Conservation (phyloP, 2,329 filamentous ascomycete genomes). For the Mycosphaerella sp. region DNA sequence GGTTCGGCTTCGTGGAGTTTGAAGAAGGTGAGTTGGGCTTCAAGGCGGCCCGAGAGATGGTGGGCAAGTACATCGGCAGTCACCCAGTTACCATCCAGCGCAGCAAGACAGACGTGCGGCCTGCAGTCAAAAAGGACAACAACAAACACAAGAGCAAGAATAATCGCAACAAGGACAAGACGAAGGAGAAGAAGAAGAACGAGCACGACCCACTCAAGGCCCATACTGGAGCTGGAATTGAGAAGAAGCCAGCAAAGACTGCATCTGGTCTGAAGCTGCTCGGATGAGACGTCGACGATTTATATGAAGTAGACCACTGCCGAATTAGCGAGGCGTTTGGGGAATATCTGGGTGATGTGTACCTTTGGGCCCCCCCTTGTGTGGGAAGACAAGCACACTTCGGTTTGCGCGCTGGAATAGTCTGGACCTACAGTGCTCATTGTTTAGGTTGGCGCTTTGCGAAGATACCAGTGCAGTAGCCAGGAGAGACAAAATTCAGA, state of each 20-base stretch:
- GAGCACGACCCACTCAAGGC: conserved; percentile 32
- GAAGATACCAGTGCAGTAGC: background rate
- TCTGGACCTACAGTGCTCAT: background rate
- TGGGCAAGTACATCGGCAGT: conserved; percentile 97
- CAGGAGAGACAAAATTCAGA: conserved; percentile 3
- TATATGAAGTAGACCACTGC: background rate
- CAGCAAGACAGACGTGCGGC: conserved; percentile 85
- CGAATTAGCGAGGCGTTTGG: conserved; percentile 14
- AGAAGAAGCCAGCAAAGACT: conserved; percentile 29
- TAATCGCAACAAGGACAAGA: conserved; percentile 47
- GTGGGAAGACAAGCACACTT: background rate
- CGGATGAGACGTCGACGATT: conserved; percentile 17
- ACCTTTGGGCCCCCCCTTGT: background rate
- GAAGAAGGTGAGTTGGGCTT: conserved; percentile 95
- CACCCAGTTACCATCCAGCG: conserved; percentile 75
- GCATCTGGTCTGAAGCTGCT: conserved; percentile 27
- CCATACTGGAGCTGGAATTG: conserved; percentile 32
- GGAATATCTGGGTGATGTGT: background rate
- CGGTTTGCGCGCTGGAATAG: background rate
- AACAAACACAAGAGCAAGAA: conserved; percentile 40
- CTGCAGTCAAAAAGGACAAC: conserved; percentile 53
- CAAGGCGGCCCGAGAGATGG: conserved; percentile 93
- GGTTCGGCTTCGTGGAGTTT: conserved; percentile 95
- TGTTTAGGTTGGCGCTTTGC: background rate
- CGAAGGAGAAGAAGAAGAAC: conserved; percentile 39